A percentile compares a stretch with the other conserved stretches of the same genome.
phyloP scores from a whole-genome alignment of 2,329 filamentous ascomycete species.

The Epichloe brachyelytri region DNA sequence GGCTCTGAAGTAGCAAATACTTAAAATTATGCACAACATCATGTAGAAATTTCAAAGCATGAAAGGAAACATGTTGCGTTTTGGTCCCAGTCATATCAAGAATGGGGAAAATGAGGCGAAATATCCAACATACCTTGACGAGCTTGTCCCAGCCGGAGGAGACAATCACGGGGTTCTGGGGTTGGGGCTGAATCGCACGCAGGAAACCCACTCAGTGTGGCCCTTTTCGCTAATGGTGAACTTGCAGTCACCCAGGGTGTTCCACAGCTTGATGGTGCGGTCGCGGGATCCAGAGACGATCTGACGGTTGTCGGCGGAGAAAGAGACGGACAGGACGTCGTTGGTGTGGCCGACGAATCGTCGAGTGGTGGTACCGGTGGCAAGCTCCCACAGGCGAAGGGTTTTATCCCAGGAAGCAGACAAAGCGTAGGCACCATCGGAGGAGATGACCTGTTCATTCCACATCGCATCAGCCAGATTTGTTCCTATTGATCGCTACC shows the following conservation, averaged over 20 bases:
- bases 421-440: constrained; percentile 96
- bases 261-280: constrained; percentile 99
- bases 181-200: constrained; percentile 99
- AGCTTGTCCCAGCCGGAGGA: constrained; percentile 99
- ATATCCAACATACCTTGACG: constrained; percentile 72
- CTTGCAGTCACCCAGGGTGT: constrained; percentile 99
- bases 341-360: constrained; percentile 99
- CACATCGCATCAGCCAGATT: constrained; percentile 12
- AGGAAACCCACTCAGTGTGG: constrained; percentile 99
- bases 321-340: constrained; percentile 98
- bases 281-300: constrained; percentile 98
- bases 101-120: neutral
- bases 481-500: constrained; percentile 2
- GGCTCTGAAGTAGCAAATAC: constrained; percentile 99
- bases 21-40: constrained; percentile 80
- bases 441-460: constrained; percentile 75
- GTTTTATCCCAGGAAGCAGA: constrained; percentile 99
- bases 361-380: constrained; percentile 91
- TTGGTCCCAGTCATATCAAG: neutral
- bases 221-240: constrained; percentile 99
- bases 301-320: constrained; percentile 99
- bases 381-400: constrained; percentile 97
- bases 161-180: constrained; percentile 99
- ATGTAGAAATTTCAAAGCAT: constrained; percentile 33
- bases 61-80: constrained; percentile 1